These are phyloP conservation scores for Saccharomycopsis amapae DNA, from an alignment of 805 yeast species.

Conservation along the genomic window DNA sequence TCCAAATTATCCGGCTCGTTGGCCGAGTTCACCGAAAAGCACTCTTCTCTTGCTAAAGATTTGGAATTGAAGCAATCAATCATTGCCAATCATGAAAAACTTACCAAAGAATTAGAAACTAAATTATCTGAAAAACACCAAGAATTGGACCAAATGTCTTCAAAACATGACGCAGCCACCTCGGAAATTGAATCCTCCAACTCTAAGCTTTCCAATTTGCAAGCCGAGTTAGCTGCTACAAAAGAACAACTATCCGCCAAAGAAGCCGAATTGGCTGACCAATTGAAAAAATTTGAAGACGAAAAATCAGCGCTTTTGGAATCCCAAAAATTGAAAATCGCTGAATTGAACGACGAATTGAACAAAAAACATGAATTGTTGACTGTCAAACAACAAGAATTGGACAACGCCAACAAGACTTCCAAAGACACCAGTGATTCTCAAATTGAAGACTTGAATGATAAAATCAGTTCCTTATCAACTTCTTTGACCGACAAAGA, in stretches of 20 bases:
- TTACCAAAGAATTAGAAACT: conserved; percentile 8
- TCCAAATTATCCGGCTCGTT: neutral
- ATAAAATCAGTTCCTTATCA: conserved; percentile 1
- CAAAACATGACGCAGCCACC: neutral
- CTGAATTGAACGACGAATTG: conserved; percentile 3
- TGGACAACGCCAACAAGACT: neutral
- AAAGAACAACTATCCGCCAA: neutral
- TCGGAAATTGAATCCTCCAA: conserved; percentile 3
- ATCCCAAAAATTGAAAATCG: conserved; percentile 3
- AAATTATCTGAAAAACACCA: conserved; percentile 1
- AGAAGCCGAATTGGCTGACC: conserved; percentile 1
- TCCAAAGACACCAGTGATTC: neutral
- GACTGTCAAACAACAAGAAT: conserved; percentile 5
- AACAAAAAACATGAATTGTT: conserved; percentile 1
- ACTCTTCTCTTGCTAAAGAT: conserved; percentile 11
- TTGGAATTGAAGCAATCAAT: conserved; percentile 6
- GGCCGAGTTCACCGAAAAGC: conserved; percentile 4
- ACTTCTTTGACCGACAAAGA: neutral
- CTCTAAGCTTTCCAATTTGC: neutral
- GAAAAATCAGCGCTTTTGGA: neutral
- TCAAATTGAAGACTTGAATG: neutral
- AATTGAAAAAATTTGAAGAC: neutral
- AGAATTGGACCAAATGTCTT: neutral
- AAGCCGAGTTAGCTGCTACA: neutral
- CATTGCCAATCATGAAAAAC: conserved; percentile 10